Percentiles rank a stretch among this genome's conserved stretches.
These are phyloP conservation scores for Quercus berberidifolia DNA, from an alignment of 306 rosid genomes.

Conservation along the genomic window DNA sequence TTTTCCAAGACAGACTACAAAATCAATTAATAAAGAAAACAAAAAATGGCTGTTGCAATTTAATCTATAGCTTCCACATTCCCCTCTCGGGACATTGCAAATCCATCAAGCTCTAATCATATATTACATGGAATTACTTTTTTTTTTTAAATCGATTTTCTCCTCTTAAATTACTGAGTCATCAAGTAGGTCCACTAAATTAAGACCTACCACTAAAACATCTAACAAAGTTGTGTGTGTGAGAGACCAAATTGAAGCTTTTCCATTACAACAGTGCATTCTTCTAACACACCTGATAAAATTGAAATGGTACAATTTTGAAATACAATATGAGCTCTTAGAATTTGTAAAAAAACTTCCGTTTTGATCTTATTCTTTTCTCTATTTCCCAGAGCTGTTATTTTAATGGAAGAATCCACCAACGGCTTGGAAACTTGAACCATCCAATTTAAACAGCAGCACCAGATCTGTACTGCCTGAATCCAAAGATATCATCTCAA, in stretches of 20 bases:
- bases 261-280: neutral
- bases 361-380: neutral
- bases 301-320: neutral
- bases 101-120: too few relatives aligned
- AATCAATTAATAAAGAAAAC: too few relatives aligned
- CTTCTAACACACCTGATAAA: neutral
- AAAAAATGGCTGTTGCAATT: too few relatives aligned
- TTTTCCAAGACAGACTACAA: too few relatives aligned
- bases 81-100: too few relatives aligned
- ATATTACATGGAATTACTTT: too few relatives aligned
- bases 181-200: too few relatives aligned
- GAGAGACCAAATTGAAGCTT: neutral
- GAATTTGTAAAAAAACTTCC: neutral
- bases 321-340: neutral
- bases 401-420: conserved; percentile 13
- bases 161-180: too few relatives aligned
- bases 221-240: too few relatives aligned
- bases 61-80: too few relatives aligned
- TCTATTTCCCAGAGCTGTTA: neutral
- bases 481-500: neutral
- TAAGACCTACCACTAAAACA: too few relatives aligned
- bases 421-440: neutral
- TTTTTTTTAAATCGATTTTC: too few relatives aligned
- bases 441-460: conserved; percentile 16
- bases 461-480: neutral